phyloP scores from a whole-genome alignment of 1,139 yeast genomes.

The Yamadazyma buinensis region DNA sequence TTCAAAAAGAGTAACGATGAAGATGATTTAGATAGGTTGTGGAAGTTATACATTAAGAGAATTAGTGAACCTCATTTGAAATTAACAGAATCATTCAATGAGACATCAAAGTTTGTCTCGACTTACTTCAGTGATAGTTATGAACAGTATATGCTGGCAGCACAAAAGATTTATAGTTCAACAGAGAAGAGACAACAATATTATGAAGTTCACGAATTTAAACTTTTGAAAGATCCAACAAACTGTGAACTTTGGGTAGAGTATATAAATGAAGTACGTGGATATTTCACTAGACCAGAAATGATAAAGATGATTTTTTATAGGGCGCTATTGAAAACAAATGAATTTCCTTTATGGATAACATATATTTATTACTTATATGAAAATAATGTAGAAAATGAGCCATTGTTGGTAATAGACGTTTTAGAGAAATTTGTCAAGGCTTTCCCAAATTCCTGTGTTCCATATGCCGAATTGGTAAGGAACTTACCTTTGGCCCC shows the following conservation, averaged over 20 bases:
- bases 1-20: conserved; percentile 11
- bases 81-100: conserved; percentile 39
- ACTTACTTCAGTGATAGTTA: conserved; percentile 26
- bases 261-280: conserved; percentile 26
- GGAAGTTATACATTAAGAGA: conserved; percentile 29
- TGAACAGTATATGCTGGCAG: conserved; percentile 34
- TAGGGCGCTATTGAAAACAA: conserved; percentile 16
- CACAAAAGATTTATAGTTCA: conserved; percentile 29
- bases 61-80: conserved; percentile 40
- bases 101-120: conserved; percentile 43
- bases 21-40: conserved; percentile 17
- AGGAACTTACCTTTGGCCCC: conserved; percentile 17
- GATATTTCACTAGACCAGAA: conserved; percentile 15
- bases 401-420: conserved; percentile 4
- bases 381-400: conserved; percentile 2
- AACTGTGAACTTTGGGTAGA: conserved; percentile 25
- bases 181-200: conserved; percentile 27
- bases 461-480: conserved; percentile 28
- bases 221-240: conserved; percentile 15
- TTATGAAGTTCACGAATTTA: conserved; percentile 25
- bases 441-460: conserved; percentile 16
- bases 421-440: conserved; percentile 11
- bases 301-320: conserved; percentile 20
- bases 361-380: conserved; percentile 24
- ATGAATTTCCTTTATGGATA: conserved; percentile 25